Base-by-base conservation (phyloP, 2,329 filamentous ascomycete species). In the Neofusicoccum ribis region DNA sequence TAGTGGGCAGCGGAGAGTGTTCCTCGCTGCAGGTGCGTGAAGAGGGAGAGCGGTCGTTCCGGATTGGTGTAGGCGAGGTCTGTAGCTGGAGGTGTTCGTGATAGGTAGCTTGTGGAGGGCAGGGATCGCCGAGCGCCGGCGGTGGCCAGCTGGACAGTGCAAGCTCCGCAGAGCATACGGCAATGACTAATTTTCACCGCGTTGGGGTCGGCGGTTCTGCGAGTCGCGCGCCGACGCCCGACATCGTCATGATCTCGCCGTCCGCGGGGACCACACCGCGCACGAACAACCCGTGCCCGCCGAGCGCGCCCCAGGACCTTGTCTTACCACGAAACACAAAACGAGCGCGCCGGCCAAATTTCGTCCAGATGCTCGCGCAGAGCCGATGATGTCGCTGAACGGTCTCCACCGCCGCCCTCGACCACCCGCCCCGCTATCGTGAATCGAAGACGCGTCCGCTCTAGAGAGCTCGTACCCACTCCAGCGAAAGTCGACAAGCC, bases 381-480 rank as follows among this genome's bases (percentile, higher is more conserved):
- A 20, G 47, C 50, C 37, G 47, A 63, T 63, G 39, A 63, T 63
- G 61, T 54, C 14, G 61, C 61, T 54, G 61, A 46, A 52, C 49
- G 27, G 37, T 39, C 41, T 47, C 61, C 61, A 47, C 39, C 61
- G 39, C 61, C 61, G 39, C 61, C 36, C 17, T 43, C 47, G 47
- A 63, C 61, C 61, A 37, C 49, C 61, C 61, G 61, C 61, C 49
- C 47, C 61, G 39, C 61, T 43, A 54, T 63, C 49, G 31, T 47
- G 43, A 20, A 63, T 44, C 59, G 46, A 50, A 37, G 43, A 60
- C 56, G 56, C 56, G n/a, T 60, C 41, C 56, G 27, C 56, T 36
- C 27, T 51, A 62, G 46, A 31, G 15, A 51, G 34, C 59, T 51
- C 56, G 56, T 47, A 31, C 56, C 12, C 20, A 31, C 56, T 9